Evolutionary conservation across 257 asterid genomes (phyloP).

Genomic region (Gentiana straminea): DNA sequence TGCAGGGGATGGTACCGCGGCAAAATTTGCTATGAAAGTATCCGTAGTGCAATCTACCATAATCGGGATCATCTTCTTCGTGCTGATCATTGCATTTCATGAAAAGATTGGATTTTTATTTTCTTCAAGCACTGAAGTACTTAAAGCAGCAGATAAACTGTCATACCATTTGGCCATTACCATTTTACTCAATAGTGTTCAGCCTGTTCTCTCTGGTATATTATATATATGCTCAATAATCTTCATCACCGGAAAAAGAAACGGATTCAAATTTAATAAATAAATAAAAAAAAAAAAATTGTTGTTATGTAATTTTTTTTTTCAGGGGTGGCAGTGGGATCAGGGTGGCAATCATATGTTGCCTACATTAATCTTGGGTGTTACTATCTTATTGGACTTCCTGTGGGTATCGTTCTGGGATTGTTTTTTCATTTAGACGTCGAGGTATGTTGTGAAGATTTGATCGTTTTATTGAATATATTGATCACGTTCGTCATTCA

Average conservation of each 20-base stretch:
- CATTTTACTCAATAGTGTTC: constrained; percentile 36
- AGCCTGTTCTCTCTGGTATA: constrained; percentile 52
- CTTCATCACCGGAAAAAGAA: no score
- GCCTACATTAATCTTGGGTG: constrained; percentile 62
- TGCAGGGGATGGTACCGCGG: constrained; percentile 38
- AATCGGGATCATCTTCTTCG: constrained; percentile 30
- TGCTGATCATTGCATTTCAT: constrained; percentile 25
- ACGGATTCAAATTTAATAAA: no score
- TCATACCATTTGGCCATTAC: constrained; percentile 37
- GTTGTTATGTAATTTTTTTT: no score
- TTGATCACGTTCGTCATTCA: not conserved
- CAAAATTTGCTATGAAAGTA: constrained; percentile 36
- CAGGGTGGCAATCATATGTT: constrained; percentile 77
- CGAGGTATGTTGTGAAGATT: constrained; percentile 12
- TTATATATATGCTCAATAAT: no score
- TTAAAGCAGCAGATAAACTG: constrained; percentile 40
- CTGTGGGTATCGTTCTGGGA: constrained; percentile 55
- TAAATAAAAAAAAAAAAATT: no score
- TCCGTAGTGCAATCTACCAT: constrained; percentile 32
- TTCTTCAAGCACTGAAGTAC: constrained; percentile 41
- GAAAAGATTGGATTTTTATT: constrained; percentile 40
- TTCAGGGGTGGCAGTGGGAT: constrained; percentile 73
- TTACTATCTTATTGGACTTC: constrained; percentile 59
- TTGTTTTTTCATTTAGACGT: constrained; percentile 62
- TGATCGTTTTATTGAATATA: not conserved